These are phyloP conservation scores for Endothia cerciana DNA, from an alignment of 2,329 filamentous ascomycete species.

Conservation along the genomic window DNA sequence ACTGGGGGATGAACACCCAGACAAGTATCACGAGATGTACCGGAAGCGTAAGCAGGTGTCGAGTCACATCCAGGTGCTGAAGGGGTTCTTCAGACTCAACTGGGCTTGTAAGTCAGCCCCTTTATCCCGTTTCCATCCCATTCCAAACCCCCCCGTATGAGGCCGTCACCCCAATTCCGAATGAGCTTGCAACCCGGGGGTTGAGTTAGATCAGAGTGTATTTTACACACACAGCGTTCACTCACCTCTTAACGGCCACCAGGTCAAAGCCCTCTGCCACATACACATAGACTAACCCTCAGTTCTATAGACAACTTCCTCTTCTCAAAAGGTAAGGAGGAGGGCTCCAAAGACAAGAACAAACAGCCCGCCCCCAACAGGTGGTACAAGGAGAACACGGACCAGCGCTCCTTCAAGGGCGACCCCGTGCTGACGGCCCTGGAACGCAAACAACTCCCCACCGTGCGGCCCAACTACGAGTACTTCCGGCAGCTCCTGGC, in stretches of 20 bases:
- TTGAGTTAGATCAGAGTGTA: not conserved
- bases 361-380: conserved; percentile 34
- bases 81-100: conserved; percentile 66
- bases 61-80: conserved; percentile 72
- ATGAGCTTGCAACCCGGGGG: not conserved
- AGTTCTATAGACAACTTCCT: conserved; percentile 59
- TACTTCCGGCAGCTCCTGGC: conserved; percentile 62
- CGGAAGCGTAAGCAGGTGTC: conserved; percentile 66
- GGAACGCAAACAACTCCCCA: conserved; percentile 59
- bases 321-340: conserved; percentile 60
- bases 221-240: not conserved
- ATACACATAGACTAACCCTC: conserved; percentile 16
- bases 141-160: not conserved
- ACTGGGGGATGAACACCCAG: conserved; percentile 40
- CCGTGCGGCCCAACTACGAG: conserved; percentile 64
- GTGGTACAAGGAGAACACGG: conserved; percentile 37
- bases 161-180: not conserved
- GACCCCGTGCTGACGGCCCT: conserved; percentile 67
- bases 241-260: too few relatives aligned
- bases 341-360: conserved; percentile 47
- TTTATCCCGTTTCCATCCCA: not conserved
- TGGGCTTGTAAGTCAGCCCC: conserved; percentile 59
- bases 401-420: conserved; percentile 64
- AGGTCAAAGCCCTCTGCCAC: not conserved
- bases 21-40: conserved; percentile 27